Evolutionary conservation across 2,329 filamentous ascomycete species (phyloP).

Genomic region (Fusarium sp.): DNA sequence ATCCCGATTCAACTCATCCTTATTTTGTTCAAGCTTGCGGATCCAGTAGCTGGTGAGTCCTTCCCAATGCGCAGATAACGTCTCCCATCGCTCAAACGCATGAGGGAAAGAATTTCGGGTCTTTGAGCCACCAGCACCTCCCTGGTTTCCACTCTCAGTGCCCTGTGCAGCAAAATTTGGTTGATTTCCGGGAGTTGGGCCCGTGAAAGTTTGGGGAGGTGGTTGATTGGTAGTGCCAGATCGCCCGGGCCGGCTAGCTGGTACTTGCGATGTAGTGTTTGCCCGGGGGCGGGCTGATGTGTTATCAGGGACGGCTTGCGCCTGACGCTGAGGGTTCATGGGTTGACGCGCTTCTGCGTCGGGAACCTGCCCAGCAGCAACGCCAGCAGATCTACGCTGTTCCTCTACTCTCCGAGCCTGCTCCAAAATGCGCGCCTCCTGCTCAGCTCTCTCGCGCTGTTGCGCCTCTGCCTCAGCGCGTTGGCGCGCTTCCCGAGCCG

Average conservation of each 20-base stretch:
- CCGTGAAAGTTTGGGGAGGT: constrained; percentile 36
- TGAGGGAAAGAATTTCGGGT: constrained; percentile 85
- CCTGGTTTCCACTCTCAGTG: constrained; percentile 29
- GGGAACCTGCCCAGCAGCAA: constrained; percentile 51
- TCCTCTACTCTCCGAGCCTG: constrained; percentile 65
- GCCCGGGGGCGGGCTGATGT: constrained; percentile 41
- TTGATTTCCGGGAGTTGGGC: constrained; percentile 27
- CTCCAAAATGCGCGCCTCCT: constrained; percentile 63
- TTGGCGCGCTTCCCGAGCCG: constrained; percentile 77
- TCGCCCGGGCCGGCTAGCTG: constrained; percentile 33
- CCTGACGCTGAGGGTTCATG: constrained; percentile 47
- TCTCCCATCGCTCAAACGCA: constrained; percentile 98
- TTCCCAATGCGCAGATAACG: constrained; percentile 96
- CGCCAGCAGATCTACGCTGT: constrained; percentile 64
- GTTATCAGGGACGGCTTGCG: constrained; percentile 41
- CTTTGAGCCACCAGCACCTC: constrained; percentile 43
- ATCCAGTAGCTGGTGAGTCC: constrained; percentile 98
- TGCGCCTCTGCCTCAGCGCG: constrained; percentile 72
- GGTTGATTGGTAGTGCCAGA: constrained; percentile 23
- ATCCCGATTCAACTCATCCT: constrained; percentile 82
- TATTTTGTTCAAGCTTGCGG: constrained; percentile 88
- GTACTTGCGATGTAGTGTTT: constrained; percentile 40
- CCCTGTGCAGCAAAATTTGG: constrained; percentile 28
- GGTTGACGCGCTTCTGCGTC: constrained; percentile 45
- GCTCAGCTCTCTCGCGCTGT: constrained; percentile 66